Base-by-base conservation (phyloP, 495 filamentous ascomycete species). In the Neurospora intermedia region DNA sequence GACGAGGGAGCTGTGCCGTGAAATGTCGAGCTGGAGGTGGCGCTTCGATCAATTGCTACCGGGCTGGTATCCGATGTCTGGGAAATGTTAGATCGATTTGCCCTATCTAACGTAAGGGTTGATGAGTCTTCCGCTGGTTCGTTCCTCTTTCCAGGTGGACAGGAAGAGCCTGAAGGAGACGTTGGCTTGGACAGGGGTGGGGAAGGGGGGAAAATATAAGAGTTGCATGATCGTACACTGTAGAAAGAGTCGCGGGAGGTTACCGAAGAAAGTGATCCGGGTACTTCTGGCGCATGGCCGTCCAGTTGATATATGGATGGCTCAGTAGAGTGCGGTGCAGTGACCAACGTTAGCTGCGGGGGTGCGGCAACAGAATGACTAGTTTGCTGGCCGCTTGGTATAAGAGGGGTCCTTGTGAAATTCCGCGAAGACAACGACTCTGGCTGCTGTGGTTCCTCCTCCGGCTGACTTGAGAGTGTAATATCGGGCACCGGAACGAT, bases 161-260 rank as follows among this genome's bases (percentile, higher is more conserved):
- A 81, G 43, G 81, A 77, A 59, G 78, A 81, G 31, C 77, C 78
- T n/a, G 77, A 73, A 38, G 84, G 83, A 35, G 85, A 85, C 13
- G 78, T 77, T 4, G 81, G 81, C 8, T 79, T 78, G 6, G 84
- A 82, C 45, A 82, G 78, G 15, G 86, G 80, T 45, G 86, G 84
- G 23, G 88, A 87, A 18, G 85, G 82, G 70, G 84, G 79, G 23
- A 85, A 77, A 38, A 86, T 81, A 16, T 83, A 82, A n/a, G 85
- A 84, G 69, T 85, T 85, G 76, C 88, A 87, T 4, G 91, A 92
- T 39, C 83, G 81, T 13, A 85, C 82, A 73, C 87, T 91, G 69
- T 89, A 90, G 59, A 90, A 83, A 11, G 82, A 81, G 54, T 83
- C 79, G 71, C 74, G 75, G 8, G 82, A 83, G 71, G 76, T 79